Evolutionary conservation across 306 rosid species (phyloP).

Genomic region (Purshia tridentata): DNA sequence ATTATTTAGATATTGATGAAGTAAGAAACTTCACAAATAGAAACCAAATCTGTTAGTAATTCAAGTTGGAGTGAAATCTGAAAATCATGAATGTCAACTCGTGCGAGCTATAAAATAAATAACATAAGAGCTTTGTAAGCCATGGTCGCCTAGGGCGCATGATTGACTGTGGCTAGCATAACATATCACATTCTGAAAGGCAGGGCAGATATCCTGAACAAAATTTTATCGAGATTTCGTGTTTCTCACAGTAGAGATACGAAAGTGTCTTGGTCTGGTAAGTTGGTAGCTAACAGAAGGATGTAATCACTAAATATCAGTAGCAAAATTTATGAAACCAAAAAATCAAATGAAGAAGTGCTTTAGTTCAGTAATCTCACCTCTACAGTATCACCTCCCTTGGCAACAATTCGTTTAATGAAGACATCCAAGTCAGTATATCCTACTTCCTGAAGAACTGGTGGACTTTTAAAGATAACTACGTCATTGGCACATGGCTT

Average conservation of each 20-base stretch:
- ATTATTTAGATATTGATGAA: background rate
- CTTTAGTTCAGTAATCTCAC: constrained; percentile 39
- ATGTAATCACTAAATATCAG: background rate
- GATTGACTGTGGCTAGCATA: constrained; percentile 1
- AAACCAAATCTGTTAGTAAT: background rate
- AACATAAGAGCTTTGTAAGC: background rate
- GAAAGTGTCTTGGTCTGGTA: background rate
- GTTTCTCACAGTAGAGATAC: background rate
- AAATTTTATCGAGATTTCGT: background rate
- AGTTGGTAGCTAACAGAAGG: background rate
- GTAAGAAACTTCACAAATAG: background rate
- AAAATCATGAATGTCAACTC: background rate
- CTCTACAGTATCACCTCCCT: constrained; percentile 91
- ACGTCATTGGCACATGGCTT: constrained; percentile 92
- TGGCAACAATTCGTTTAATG: constrained; percentile 88
- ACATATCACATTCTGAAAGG: background rate
- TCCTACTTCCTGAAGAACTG: constrained; percentile 94
- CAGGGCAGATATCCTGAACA: background rate
- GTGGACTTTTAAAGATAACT: constrained; percentile 93
- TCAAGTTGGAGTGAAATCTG: background rate
- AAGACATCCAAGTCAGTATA: constrained; percentile 89
- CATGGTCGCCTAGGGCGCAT: background rate
- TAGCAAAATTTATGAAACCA: background rate
- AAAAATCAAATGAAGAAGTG: background rate
- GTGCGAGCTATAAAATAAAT: background rate